A percentile compares a stretch with the other conserved stretches of the same genome.
Conservation (phyloP, 306 rosid genomes). For the Acmispon strigosus region DNA sequence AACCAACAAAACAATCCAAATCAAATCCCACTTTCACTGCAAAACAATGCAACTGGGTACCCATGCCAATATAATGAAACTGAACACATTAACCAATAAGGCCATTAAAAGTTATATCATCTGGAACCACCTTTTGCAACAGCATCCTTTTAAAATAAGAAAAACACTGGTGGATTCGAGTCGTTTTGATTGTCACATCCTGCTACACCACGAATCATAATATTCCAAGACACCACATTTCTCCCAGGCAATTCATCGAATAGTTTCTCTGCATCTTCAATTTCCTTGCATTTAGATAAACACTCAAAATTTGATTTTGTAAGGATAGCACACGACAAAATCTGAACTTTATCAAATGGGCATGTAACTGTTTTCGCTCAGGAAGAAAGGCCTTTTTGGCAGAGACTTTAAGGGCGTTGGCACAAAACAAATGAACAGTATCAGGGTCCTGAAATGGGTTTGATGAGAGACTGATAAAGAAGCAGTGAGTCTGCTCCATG, state of each 20-base stretch:
- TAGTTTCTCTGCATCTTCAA: conserved; percentile 38
- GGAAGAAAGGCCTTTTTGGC: conserved; percentile 43
- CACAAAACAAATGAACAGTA: conserved; percentile 25
- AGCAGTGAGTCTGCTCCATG: conserved; percentile 23
- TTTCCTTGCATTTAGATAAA: conserved; percentile 44
- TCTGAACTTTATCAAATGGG: conserved; percentile 50
- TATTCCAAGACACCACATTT: conserved; percentile 72
- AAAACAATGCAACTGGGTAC: conserved; percentile 60
- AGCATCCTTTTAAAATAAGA: conserved; percentile 55
- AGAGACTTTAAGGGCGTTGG: conserved; percentile 52
- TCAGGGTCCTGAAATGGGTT: conserved; percentile 32
- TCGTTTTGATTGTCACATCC: conserved; percentile 12
- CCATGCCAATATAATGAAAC: conserved; percentile 39
- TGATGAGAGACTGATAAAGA: no score
- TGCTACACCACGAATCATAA: conserved; percentile 44
- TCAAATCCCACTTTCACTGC: conserved; percentile 45
- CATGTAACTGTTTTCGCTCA: conserved; percentile 57
- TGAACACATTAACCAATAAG: conserved; percentile 44
- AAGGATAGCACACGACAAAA: conserved; percentile 35
- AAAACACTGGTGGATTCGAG: conserved; percentile 17
- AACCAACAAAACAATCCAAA: conserved; percentile 55
- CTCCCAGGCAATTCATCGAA: conserved; percentile 62
- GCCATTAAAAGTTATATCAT: conserved; percentile 46
- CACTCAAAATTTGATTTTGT: conserved; percentile 46
- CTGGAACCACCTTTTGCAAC: conserved; percentile 44